phyloP scores from a whole-genome alignment of 1,284 basidiomycete species.

The Moesziomyces parantarcticus region DNA sequence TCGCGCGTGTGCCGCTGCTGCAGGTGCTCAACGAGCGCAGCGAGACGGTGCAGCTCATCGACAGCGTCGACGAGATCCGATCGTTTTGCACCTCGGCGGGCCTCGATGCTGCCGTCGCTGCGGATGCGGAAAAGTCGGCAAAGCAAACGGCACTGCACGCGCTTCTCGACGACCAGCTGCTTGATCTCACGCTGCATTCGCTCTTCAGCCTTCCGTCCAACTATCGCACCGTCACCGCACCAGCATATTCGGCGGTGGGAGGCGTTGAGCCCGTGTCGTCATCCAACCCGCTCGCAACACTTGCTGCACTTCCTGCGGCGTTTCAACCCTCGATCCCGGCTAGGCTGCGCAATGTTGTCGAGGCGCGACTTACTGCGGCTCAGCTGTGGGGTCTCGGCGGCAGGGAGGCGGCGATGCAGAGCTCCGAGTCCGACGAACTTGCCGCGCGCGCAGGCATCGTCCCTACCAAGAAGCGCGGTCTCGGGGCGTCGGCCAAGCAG shows the following conservation, averaged over 20 bases:
- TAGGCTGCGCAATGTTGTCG: conserved; percentile 52
- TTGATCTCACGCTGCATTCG: conserved; percentile 53
- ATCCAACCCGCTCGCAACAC: conserved; percentile 8
- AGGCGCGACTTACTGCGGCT: conserved; percentile 40
- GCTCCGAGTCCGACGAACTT: conserved; percentile 35
- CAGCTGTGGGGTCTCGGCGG: conserved; percentile 52
- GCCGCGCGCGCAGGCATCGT: conserved; percentile 42
- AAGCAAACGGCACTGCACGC: conserved; percentile 44
- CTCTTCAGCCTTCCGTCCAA: conserved; percentile 57
- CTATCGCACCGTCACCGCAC: conserved; percentile 48
- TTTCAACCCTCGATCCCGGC: conserved; percentile 50
- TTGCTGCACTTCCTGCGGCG: conserved; percentile 12
- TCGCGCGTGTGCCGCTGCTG: conserved; percentile 44
- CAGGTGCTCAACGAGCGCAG: conserved; percentile 22
- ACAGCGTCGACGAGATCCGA: conserved; percentile 33
- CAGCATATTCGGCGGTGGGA: conserved; percentile 33
- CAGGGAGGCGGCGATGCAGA: conserved; percentile 35
- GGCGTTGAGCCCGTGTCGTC: neutral
- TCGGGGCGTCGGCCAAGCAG: conserved; percentile 32
- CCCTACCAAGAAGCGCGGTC: conserved; percentile 27
- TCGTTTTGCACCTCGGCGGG: conserved; percentile 27
- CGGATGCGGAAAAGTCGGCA: conserved; percentile 9
- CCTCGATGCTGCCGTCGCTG: conserved; percentile 23
- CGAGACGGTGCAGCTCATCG: conserved; percentile 21
- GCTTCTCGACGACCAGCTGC: conserved; percentile 49